Evolutionary conservation across 2,329 filamentous ascomycete genomes (phyloP).

Genomic region (Aspergillus nomiae): DNA sequence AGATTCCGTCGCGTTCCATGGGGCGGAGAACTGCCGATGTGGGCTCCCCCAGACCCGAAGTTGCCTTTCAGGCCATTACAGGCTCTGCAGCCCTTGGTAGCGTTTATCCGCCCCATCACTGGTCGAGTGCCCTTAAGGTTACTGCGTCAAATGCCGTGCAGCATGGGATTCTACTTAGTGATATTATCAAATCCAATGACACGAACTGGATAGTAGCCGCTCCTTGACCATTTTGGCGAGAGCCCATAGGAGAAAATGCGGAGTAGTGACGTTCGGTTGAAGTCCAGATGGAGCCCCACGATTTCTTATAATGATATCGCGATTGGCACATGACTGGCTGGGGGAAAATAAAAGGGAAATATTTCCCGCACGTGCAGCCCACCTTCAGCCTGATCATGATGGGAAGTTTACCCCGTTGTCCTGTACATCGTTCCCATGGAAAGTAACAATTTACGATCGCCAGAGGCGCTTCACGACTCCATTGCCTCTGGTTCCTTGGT

Average conservation of each 20-base stretch:
- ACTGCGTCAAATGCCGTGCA: not conserved
- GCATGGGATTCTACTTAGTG: not conserved
- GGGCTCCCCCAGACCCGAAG: constrained; percentile 2
- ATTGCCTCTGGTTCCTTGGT: not conserved
- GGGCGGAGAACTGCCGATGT: constrained; percentile 2
- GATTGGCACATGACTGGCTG: not conserved
- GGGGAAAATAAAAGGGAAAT: constrained; percentile 14
- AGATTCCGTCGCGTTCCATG: constrained; percentile 9
- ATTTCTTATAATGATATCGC: not conserved
- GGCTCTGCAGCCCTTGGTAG: not conserved
- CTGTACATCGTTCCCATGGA: not conserved
- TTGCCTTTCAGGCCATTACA: not conserved
- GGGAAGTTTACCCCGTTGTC: constrained; percentile 13
- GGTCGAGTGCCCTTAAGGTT: not conserved
- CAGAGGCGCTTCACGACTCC: not conserved
- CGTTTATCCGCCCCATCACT: not conserved
- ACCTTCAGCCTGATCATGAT: not conserved
- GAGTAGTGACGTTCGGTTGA: not conserved
- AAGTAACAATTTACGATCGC: not conserved
- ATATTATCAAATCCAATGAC: not conserved
- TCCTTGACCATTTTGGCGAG: not conserved
- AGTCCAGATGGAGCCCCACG: not conserved
- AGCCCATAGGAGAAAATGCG: not conserved
- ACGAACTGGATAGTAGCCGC: not conserved
- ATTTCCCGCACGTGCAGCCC: constrained; percentile 17